phyloP scores from a whole-genome alignment of 345 rosid genomes.

The Anacardium occidentale region DNA sequence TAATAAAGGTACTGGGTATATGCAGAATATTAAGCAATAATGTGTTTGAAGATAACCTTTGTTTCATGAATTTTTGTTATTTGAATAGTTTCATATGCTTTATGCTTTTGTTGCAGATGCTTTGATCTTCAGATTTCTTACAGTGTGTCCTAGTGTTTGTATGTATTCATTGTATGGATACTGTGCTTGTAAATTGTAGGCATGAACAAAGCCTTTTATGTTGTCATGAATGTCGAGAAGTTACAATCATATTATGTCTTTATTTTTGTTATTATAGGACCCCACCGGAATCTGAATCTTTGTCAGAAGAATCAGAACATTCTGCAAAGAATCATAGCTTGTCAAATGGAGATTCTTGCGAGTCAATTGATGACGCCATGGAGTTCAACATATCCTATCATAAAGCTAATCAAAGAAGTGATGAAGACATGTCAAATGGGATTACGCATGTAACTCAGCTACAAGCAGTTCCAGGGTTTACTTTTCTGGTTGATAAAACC shows the following conservation, averaged over 20 bases:
- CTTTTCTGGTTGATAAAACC: slow-evolving; percentile 55
- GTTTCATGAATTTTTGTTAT: not conserved
- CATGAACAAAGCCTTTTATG: not conserved
- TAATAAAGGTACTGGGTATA: not conserved
- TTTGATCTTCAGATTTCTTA: not conserved
- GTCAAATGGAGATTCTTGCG: slow-evolving; percentile 57
- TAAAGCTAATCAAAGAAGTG: slow-evolving; percentile 45
- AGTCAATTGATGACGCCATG: slow-evolving; percentile 50
- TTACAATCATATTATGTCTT: slow-evolving; percentile 16
- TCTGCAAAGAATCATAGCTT: slow-evolving; percentile 48
- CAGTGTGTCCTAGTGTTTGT: not conserved
- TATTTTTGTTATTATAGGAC: slow-evolving; percentile 51
- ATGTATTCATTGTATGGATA: not conserved
- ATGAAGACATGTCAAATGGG: slow-evolving; percentile 42
- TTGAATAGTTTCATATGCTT: not conserved
- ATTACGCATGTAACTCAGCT: slow-evolving; percentile 45
- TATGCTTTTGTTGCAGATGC: slow-evolving; percentile 1
- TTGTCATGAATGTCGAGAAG: slow-evolving; percentile 9
- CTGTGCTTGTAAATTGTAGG: not conserved
- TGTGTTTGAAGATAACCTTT: not conserved
- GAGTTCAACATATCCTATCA: slow-evolving; percentile 74
- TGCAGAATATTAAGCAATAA: not conserved
- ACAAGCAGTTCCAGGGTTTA: slow-evolving; percentile 47
- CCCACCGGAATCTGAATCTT: slow-evolving; percentile 58
- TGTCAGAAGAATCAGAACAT: slow-evolving; percentile 59